Base-by-base conservation (phyloP, 331 rosid species). In the Phaseolus coccineus region DNA sequence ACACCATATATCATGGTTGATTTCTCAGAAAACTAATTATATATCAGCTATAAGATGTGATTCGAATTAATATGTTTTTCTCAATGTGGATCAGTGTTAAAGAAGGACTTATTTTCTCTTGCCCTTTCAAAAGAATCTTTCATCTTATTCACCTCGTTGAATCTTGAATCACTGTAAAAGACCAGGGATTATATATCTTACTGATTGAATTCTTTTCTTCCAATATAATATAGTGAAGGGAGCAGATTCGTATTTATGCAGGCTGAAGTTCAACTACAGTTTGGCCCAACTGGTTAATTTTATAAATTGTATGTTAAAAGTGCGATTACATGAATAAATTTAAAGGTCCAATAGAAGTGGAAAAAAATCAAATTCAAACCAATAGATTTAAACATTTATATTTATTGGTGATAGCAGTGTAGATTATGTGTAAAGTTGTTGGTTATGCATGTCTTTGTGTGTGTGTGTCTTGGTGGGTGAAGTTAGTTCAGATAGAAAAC, bases 121-220 rank as follows among this genome's bases (percentile, higher is more conserved):
- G 40, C 51, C 37, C 40, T 57, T 52, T 9, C 4, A 6, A 8
- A 22, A 31, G 19, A 56, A 25, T 19, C 19, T 1, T 75, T 42
- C 50, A n/a, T 61, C 27, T 76, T 42, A 35, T 52, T 76, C 28
- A 58, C 10, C 11, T 61, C 33, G 30, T 62, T 84, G 70, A 51
- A 53, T 62, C 37, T 62, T 71, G 30, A 52, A 69, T 48, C 27
- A 47, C 53, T 48, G 42, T 31, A 13, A 53, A 39, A 12, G 51
- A 35, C 1, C 46, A 47, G 27, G 42, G 59, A 62, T 69, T 35
- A 3, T 35, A 3, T 35, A 35, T 61, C 42, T 22, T 35, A 12
- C 8, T 15, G 35, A 25, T 57, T 57, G 47, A 68, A 27, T 68
- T 75, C 11, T 68, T 12, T 37, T 50, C 16, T 19, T 8, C 35